phyloP scores from a whole-genome alignment of 208 protist species.

The Crithidia bombi region DNA sequence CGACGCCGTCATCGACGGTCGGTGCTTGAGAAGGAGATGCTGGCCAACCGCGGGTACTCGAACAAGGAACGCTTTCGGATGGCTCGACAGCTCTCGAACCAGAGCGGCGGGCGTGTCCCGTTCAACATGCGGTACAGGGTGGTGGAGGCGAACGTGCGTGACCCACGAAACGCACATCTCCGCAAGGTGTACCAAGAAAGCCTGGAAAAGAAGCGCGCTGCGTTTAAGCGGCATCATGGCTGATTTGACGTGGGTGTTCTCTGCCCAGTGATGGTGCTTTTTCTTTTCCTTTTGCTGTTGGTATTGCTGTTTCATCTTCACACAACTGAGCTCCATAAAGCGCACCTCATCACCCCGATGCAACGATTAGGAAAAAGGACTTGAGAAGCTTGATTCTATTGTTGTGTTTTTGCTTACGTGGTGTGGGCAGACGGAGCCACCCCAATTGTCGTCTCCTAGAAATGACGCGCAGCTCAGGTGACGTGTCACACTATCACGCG shows the following conservation, averaged over 20 bases:
- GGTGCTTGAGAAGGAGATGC: slow-evolving; percentile 59
- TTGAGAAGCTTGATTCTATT: too few species aligned
- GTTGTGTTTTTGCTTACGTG: too few species aligned
- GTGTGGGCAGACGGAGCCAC: too few species aligned
- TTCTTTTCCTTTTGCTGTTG: neutral
- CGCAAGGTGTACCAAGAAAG: slow-evolving; percentile 55
- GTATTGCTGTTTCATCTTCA: neutral
- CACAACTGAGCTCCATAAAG: neutral
- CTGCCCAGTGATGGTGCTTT: too few species aligned
- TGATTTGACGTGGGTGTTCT: neutral
- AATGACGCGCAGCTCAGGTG: too few species aligned
- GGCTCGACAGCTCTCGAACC: slow-evolving; percentile 70
- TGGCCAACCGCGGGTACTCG: slow-evolving; percentile 67
- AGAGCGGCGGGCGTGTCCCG: slow-evolving; percentile 74
- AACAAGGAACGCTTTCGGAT: slow-evolving; percentile 64
- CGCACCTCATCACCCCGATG: too few species aligned
- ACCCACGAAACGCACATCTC: slow-evolving; percentile 63
- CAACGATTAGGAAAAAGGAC: too few species aligned
- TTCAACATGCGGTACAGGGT: slow-evolving; percentile 89
- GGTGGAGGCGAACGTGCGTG: slow-evolving; percentile 78
- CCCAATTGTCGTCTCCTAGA: too few species aligned
- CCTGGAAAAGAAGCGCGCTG: slow-evolving; percentile 60
- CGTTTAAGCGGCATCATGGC: slow-evolving; percentile 43
- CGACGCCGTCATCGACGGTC: slow-evolving; percentile 34
- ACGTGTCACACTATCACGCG: too few species aligned